Evolutionary conservation across 106 monocot species (phyloP).

Genomic region (Apostasia ramifera): DNA sequence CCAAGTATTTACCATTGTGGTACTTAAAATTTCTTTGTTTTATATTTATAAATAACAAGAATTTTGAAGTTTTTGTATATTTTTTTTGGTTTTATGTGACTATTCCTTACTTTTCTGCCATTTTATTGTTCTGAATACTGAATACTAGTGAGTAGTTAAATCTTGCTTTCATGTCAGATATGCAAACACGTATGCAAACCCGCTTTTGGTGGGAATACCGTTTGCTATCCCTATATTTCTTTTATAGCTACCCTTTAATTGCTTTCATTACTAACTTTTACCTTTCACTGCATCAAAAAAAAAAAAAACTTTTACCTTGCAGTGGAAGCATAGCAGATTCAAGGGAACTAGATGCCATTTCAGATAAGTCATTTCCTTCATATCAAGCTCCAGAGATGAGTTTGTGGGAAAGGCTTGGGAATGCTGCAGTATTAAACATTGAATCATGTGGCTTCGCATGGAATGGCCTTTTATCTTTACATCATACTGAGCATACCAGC

Average conservation of each 20-base stretch:
- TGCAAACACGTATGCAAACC: too few species aligned
- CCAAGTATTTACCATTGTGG: too few species aligned
- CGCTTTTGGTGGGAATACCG: too few species aligned
- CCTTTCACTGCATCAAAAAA: background rate
- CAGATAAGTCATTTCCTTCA: slow-evolving; percentile 1
- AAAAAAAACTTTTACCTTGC: background rate
- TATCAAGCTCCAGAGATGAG: slow-evolving; percentile 49
- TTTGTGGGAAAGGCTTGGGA: slow-evolving; percentile 89
- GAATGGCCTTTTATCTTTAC: slow-evolving; percentile 65
- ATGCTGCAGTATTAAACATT: slow-evolving; percentile 54
- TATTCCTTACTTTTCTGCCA: too few species aligned
- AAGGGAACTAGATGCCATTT: slow-evolving; percentile 13
- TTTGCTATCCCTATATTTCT: background rate
- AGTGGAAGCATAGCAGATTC: slow-evolving; percentile 19
- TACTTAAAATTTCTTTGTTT: too few species aligned
- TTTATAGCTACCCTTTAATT: background rate
- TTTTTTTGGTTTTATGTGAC: too few species aligned
- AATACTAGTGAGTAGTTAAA: too few species aligned
- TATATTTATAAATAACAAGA: too few species aligned
- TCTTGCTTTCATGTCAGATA: too few species aligned
- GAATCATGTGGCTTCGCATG: slow-evolving; percentile 71
- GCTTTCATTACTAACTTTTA: slow-evolving; percentile 1
- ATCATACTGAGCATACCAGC: slow-evolving; percentile 81
- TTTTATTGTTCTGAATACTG: too few species aligned
- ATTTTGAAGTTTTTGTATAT: too few species aligned